Conservation (phyloP, 2,329 filamentous ascomycete genomes). For the Alternaria viburni region DNA sequence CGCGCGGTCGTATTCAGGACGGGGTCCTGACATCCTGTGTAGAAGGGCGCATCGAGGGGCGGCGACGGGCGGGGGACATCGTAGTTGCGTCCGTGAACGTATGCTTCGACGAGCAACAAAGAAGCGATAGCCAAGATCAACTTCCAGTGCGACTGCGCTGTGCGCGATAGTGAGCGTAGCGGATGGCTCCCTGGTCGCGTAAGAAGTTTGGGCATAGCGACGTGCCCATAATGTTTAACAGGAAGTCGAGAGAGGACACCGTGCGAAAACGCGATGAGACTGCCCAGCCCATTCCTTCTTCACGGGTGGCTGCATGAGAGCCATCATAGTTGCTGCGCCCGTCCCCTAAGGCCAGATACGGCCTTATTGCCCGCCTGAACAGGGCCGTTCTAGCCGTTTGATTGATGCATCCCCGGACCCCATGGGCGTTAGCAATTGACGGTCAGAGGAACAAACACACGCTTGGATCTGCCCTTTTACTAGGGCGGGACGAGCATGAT, state of each 20-base stretch:
- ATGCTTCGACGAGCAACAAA: slow-evolving; percentile 14
- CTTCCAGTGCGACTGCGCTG: slow-evolving; percentile 11
- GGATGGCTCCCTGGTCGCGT: not conserved
- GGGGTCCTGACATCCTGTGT: slow-evolving; percentile 16
- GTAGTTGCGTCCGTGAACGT: slow-evolving; percentile 12
- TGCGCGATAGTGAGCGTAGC: not conserved
- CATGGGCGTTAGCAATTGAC: not conserved
- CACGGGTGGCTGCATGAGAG: not conserved
- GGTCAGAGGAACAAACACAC: not conserved
- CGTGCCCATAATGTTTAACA: not conserved
- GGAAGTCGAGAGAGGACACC: not conserved
- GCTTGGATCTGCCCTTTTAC: not conserved
- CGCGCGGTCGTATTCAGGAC: slow-evolving; percentile 57
- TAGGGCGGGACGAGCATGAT: not conserved
- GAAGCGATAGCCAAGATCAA: not conserved
- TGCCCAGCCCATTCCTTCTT: not conserved
- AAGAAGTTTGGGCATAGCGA: not conserved
- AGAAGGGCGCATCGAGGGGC: slow-evolving; percentile 19
- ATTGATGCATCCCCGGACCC: not conserved
- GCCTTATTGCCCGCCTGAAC: not conserved
- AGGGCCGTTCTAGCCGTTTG: not conserved
- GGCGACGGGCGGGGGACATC: slow-evolving; percentile 6
- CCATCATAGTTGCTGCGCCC: not conserved
- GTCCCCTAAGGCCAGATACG: not conserved
- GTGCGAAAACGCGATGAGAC: not conserved